Evolutionary conservation across 1,284 basidiomycete species (phyloP).

Genomic region (Exobasidium cylindrosporum): DNA sequence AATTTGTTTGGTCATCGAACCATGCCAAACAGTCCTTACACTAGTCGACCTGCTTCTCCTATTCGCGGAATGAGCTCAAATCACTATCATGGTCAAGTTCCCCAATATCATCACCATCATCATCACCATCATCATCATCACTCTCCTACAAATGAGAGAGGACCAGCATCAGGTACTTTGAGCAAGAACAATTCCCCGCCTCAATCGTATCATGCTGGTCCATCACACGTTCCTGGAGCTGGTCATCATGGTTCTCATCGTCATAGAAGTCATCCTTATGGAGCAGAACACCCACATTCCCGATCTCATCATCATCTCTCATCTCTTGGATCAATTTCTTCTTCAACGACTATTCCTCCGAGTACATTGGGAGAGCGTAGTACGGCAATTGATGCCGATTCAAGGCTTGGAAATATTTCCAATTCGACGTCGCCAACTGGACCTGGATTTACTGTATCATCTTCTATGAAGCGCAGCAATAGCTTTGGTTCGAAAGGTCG

Average conservation of each 20-base stretch:
- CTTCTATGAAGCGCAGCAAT: slow-evolving; percentile 15
- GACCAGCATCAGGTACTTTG: no score
- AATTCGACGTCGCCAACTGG: slow-evolving; percentile 35
- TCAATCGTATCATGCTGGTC: slow-evolving; percentile 35
- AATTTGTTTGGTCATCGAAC: slow-evolving; percentile 47
- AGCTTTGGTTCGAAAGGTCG: slow-evolving; percentile 29
- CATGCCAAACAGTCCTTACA: slow-evolving; percentile 47
- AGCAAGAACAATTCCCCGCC: slow-evolving; percentile 23
- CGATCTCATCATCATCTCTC: slow-evolving; percentile 49
- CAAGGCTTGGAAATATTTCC: slow-evolving; percentile 26
- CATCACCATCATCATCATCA: slow-evolving; percentile 5
- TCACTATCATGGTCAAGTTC: slow-evolving; percentile 14
- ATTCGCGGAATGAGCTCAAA: slow-evolving; percentile 14
- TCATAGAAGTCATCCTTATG: slow-evolving; percentile 51
- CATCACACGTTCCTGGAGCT: slow-evolving; percentile 40
- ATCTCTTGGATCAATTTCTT: slow-evolving; percentile 32
- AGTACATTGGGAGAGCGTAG: slow-evolving; percentile 50
- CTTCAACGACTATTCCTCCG: slow-evolving; percentile 23
- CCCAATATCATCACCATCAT: slow-evolving; percentile 9
- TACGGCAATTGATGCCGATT: slow-evolving; percentile 34
- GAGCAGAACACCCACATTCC: slow-evolving; percentile 26
- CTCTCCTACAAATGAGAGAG: slow-evolving; percentile 7
- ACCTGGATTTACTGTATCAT: slow-evolving; percentile 12
- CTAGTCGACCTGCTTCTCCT: slow-evolving; percentile 47
- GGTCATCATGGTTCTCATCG: slow-evolving; percentile 51